Evolutionary conservation across 2,329 filamentous ascomycete species (phyloP).

Genomic region (Cordyceps cicadae): DNA sequence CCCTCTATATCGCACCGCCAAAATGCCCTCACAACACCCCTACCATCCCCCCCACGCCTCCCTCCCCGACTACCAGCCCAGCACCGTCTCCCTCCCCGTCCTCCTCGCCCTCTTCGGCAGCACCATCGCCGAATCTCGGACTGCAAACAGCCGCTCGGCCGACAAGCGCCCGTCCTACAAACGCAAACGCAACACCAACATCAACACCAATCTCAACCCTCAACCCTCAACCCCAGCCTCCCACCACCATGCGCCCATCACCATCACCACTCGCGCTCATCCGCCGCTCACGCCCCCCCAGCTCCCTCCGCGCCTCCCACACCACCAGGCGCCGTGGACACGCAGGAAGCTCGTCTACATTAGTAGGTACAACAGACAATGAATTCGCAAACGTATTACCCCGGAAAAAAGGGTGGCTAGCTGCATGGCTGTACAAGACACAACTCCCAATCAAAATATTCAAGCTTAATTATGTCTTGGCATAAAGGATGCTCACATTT

Average conservation of each 20-base stretch:
- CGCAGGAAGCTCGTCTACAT: background rate
- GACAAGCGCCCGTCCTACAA: background rate
- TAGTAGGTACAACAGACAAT: background rate
- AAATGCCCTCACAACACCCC: slow-evolving; percentile 30
- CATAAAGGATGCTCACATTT: background rate
- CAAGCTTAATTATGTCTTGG: background rate
- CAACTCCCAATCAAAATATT: background rate
- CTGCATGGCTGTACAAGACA: background rate
- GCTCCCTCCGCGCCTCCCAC: background rate
- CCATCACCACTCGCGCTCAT: background rate
- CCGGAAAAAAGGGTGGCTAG: background rate
- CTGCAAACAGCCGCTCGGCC: background rate
- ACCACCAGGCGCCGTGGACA: background rate
- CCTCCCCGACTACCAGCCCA: slow-evolving; percentile 34
- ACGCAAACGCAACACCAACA: background rate
- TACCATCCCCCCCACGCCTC: slow-evolving; percentile 34
- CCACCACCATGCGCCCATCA: background rate
- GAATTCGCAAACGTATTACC: background rate
- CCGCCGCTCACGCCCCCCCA: background rate
- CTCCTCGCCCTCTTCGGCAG: slow-evolving; percentile 30
- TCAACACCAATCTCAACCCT: too few relatives aligned
- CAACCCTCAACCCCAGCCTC: too few relatives aligned
- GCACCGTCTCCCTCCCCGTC: slow-evolving; percentile 26
- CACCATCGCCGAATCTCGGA: slow-evolving; percentile 20
- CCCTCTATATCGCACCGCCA: background rate